These are phyloP conservation scores for Exserohilum turcica DNA, from an alignment of 2,329 filamentous ascomycete species.

Conservation along the genomic window DNA sequence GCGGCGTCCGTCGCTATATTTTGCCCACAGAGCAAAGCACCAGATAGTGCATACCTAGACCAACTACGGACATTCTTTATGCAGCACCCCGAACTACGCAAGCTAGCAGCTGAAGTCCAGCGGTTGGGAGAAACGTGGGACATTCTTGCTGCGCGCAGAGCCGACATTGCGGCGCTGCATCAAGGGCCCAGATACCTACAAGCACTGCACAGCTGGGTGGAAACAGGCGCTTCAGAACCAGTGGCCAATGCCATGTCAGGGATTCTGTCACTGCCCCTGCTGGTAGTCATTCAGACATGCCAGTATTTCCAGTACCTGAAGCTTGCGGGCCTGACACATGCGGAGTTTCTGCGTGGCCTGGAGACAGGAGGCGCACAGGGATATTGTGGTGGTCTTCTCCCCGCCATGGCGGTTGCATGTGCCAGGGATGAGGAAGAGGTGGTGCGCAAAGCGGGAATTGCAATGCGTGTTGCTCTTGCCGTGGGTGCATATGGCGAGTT, in stretches of 20 bases:
- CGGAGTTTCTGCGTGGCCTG: slow-evolving; percentile 12
- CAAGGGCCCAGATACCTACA: not conserved
- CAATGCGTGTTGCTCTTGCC: slow-evolving; percentile 18
- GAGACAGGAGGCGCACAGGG: slow-evolving; percentile 20
- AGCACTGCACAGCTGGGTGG: slow-evolving; percentile 5
- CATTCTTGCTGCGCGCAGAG: slow-evolving; percentile 5
- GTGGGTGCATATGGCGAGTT: slow-evolving; percentile 19
- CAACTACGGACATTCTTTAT: slow-evolving; percentile 20
- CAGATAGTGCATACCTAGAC: slow-evolving; percentile 21
- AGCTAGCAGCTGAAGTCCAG: slow-evolving; percentile 10
- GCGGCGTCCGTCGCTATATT: slow-evolving; percentile 25
- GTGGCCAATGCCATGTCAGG: slow-evolving; percentile 21
- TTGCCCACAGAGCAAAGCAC: slow-evolving; percentile 30
- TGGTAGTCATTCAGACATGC: slow-evolving; percentile 25
- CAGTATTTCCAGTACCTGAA: slow-evolving; percentile 31
- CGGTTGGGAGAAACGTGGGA: slow-evolving; percentile 10
- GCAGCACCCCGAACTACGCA: slow-evolving; percentile 2
- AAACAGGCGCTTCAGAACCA: slow-evolving; percentile 16
- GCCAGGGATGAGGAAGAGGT: slow-evolving; percentile 24
- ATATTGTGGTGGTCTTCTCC: slow-evolving; percentile 16
- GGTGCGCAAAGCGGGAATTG: slow-evolving; percentile 13
- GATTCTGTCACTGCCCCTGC: slow-evolving; percentile 23
- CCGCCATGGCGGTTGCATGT: slow-evolving; percentile 21
- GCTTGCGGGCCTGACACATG: slow-evolving; percentile 13
- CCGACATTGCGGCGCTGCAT: slow-evolving; percentile 14